Evolutionary conservation across 345 rosid genomes (phyloP).

Genomic region (Pistacia atlantica): DNA sequence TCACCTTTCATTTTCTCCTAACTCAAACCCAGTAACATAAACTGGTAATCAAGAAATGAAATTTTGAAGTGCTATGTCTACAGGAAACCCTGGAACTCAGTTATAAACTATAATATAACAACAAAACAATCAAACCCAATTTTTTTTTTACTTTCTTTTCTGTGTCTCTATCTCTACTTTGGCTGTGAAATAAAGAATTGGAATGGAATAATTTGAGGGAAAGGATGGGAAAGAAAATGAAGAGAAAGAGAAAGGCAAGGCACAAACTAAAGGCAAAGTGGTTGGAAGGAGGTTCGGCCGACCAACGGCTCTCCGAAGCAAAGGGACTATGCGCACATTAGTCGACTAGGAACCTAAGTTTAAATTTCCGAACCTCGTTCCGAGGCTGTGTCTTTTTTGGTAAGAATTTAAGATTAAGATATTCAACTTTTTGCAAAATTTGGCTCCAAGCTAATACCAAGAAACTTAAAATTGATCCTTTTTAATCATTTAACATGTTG

Average conservation of each 20-base stretch:
- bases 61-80: background rate
- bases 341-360: conserved; percentile 32
- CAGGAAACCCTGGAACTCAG: background rate
- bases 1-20: conserved; percentile 32
- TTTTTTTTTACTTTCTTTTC: background rate
- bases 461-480: too few species aligned
- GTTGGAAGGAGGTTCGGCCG: conserved; percentile 22
- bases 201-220: conserved; percentile 25
- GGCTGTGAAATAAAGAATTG: background rate
- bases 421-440: background rate
- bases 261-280: background rate
- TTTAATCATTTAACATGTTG: too few species aligned
- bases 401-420: background rate
- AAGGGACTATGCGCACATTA: background rate
- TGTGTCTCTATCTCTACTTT: background rate
- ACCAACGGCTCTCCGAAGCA: conserved; percentile 50
- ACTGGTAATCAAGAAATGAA: background rate
- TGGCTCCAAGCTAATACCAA: background rate
- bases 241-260: conserved; percentile 7
- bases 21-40: background rate
- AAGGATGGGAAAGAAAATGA: conserved; percentile 6
- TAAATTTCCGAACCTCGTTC: conserved; percentile 34
- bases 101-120: background rate
- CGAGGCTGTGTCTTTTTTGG: background rate
- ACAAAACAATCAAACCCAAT: conserved; percentile 5